These are phyloP conservation scores for Penicillium concentricum DNA, from an alignment of 2,329 filamentous ascomycete species.

Conservation along the genomic window DNA sequence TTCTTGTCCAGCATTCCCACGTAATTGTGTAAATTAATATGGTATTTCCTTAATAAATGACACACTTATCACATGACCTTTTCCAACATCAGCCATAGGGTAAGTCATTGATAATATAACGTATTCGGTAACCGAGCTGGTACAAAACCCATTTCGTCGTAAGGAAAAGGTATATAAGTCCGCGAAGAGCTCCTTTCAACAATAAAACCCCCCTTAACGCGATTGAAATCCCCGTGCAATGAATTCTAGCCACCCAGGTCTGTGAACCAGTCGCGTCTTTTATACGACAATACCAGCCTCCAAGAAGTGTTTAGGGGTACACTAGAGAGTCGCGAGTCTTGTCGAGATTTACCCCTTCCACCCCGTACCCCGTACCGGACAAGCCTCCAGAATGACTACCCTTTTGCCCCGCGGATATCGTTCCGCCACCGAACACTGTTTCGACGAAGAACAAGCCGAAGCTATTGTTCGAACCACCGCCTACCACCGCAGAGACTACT, in stretches of 20 bases:
- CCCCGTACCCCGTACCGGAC: no score
- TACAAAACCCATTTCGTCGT: no score
- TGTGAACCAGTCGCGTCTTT: not conserved
- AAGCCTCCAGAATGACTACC: constrained; percentile 30
- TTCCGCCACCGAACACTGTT: constrained; percentile 10
- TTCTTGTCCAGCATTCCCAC: no score
- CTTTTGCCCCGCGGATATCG: constrained; percentile 10
- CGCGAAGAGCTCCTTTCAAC: not conserved
- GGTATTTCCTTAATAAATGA: no score
- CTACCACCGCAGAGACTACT: constrained; percentile 17
- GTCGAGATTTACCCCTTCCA: no score
- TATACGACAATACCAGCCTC: not conserved
- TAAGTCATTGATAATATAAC: no score
- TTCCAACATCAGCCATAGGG: no score
- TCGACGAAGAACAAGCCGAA: constrained; percentile 11
- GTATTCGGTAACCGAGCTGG: no score
- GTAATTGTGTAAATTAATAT: no score
- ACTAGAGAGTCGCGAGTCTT: not conserved
- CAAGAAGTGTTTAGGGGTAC: not conserved
- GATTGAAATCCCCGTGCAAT: not conserved
- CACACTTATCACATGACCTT: no score
- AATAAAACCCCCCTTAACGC: not conserved
- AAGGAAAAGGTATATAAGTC: no score
- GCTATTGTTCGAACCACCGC: constrained; percentile 21
- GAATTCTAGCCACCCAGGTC: not conserved